Base-by-base conservation (phyloP, 2,329 filamentous ascomycete species). In the Aureobasidium sp. region DNA sequence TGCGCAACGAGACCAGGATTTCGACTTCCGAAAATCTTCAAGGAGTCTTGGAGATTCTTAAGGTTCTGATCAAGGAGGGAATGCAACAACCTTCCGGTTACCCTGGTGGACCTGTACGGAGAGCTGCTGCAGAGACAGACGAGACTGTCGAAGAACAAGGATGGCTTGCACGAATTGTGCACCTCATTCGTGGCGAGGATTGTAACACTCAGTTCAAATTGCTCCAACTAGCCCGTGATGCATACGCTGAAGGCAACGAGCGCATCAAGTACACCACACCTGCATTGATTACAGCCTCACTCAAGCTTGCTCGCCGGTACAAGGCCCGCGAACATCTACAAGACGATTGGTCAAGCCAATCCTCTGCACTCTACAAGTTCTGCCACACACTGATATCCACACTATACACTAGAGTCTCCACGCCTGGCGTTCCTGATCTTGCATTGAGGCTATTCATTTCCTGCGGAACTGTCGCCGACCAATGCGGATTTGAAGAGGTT, bases 121-220 rank as follows among this genome's bases (percentile, higher is more conserved):
- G 90, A 65, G 86, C 91, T 64, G 84, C 85, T 25, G 79, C 83
- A 50, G 95, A 99, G 78, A 97, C 94, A 0, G 94, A 99, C 64
- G 95, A 99, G 77, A 97, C 93, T 0, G 86, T 97, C 70, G 93
- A 99, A 75, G 94, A 99, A 76, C 94, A 99, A 79, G 94, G 94
- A 57, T 97, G 91, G 91, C 81, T 99, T 59, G 94, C 94, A 39
- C 84, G 94, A 68, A 87, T 99, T 70, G 86, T 97, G 21, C 94
- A 99, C 76, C 79, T 97, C 61, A 84, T 99, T 58, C 82, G 90
- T 62, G 89, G 85, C 48, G 81, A 90, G 39, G 85, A 95, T 71
- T 97, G 97, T 70, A 91, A 96, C 68, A 95, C 88, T 0, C 94
- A 99, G 72, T 94, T 96, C 77, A 91, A 91, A 77, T 85, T 99